phyloP scores from a whole-genome alignment of 2,329 filamentous ascomycete genomes.

The Colletotrichum eremochloae region DNA sequence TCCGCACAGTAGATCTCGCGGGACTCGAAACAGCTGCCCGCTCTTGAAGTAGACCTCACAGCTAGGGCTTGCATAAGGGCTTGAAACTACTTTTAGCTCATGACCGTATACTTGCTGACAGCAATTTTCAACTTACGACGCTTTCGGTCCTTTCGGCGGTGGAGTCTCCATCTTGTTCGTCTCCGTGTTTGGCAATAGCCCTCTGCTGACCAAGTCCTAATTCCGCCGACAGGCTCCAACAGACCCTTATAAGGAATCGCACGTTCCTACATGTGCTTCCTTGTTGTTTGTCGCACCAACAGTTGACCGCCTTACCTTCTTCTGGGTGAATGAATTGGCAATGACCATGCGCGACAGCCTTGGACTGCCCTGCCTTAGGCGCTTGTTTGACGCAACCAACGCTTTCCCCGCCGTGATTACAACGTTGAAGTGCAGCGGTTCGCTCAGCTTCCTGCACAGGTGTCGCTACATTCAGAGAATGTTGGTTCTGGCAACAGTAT shows the following conservation, averaged over 20 bases:
- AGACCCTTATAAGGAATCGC: not conserved
- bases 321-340: not conserved
- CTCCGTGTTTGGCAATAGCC: not conserved
- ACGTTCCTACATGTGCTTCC: not conserved
- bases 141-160: not conserved
- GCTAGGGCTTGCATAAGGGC: not conserved
- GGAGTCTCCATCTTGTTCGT: not conserved
- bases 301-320: not conserved
- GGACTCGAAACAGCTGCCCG: not conserved
- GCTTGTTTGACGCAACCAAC: not conserved
- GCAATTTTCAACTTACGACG: not conserved
- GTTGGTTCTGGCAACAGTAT: not conserved
- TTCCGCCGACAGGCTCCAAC: not conserved
- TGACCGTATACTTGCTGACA: not conserved
- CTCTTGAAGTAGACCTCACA: constrained; percentile 6
- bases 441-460: not conserved
- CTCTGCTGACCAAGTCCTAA: not conserved
- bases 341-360: no score
- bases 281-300: no score
- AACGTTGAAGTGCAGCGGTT: not conserved
- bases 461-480: not conserved
- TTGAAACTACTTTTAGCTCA: not conserved
- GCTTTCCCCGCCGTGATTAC: not conserved
- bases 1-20: not conserved
- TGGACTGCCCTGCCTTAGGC: not conserved